Evolutionary conservation across 1,284 basidiomycete species (phyloP), one percentile per base, ranked within the genome.

Genomic region (Sporisorium graminicola): DNA sequence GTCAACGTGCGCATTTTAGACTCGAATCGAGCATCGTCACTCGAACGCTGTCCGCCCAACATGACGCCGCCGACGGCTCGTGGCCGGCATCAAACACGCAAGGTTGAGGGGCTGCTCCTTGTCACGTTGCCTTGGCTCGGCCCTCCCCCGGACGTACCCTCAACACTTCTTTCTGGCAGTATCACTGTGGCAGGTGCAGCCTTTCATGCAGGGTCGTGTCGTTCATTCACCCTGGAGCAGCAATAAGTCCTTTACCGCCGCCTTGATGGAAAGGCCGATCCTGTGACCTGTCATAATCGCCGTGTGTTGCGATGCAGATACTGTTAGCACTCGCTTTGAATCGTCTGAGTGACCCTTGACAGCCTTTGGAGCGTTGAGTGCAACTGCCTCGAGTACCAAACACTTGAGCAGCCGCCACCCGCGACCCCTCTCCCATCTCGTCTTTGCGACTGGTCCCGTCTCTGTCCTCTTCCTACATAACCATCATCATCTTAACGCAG

Each of bases 1-100:
- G 67, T 70, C 67, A 70, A 70, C 67, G 67, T 70, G 66, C 66
- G 60, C 66, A 31, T 37, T 13, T 53, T 70, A 64, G 67, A 16
- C 29, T 57, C 43, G 40, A 54, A 18, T 5, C 27, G 46, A 27
- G 43, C 42, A 44, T 33, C 26, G 44, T 37, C 14, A 13, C 35
- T 14, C 14, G 20, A 10, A 47, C 31, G 26, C 27, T 1, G 33
- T 26, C 5, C 18, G 18, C 13, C 18, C 31, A 50, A 57, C 47
- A 43, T 24, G 50, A 31, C 51, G 24, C 31, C 33, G 6, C 53
- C 47, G 46, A 58, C 59, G 55, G 46, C 51, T 29, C 43, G 47
- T 6, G 24, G 35, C 56, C 56, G 59, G 52, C 57, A 60, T 55
- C 52, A 56, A 42, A 55, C 20, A 26, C 18, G 46, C 44, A 47